Conservation (phyloP, 2,329 filamentous ascomycete genomes). For the Talaromyces amestolkiae region DNA sequence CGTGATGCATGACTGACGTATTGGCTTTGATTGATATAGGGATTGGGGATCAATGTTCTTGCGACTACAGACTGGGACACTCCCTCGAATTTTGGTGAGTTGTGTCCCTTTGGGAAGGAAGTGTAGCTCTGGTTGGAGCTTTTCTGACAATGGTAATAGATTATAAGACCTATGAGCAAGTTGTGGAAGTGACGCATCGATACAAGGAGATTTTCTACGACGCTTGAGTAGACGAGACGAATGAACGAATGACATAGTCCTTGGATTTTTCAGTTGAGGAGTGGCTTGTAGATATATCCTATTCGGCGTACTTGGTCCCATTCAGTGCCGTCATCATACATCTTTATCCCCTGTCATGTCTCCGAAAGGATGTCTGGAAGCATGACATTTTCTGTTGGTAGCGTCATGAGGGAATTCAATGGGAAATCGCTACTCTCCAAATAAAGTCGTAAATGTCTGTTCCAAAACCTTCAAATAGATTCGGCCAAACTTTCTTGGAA, state of each 20-base stretch:
- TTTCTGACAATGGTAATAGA: slow-evolving; percentile 52
- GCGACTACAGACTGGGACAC: slow-evolving; percentile 45
- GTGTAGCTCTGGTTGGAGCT: not conserved
- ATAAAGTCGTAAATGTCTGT: too few relatives aligned
- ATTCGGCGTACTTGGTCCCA: not conserved
- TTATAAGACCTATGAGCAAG: slow-evolving; percentile 69
- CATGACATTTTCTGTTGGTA: not conserved
- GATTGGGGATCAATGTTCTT: slow-evolving; percentile 42
- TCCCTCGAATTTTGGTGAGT: slow-evolving; percentile 40
- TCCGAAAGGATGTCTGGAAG: not conserved
- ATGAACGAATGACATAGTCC: not conserved
- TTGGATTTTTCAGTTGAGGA: not conserved
- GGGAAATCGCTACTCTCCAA: too few relatives aligned
- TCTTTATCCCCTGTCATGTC: not conserved
- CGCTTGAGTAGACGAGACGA: slow-evolving; percentile 24
- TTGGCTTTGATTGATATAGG: slow-evolving; percentile 25
- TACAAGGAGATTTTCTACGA: slow-evolving; percentile 79
- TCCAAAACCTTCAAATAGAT: too few relatives aligned
- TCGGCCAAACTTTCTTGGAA: too few relatives aligned
- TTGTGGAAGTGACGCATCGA: slow-evolving; percentile 82
- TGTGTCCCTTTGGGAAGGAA: not conserved
- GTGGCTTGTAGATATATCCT: slow-evolving; percentile 11
- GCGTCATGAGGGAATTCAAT: not conserved
- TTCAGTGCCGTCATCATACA: not conserved
- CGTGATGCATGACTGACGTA: not conserved